These are phyloP conservation scores for Lasiodiplodia sp. DNA, from an alignment of 2,329 filamentous ascomycete genomes.

Conservation along the genomic window DNA sequence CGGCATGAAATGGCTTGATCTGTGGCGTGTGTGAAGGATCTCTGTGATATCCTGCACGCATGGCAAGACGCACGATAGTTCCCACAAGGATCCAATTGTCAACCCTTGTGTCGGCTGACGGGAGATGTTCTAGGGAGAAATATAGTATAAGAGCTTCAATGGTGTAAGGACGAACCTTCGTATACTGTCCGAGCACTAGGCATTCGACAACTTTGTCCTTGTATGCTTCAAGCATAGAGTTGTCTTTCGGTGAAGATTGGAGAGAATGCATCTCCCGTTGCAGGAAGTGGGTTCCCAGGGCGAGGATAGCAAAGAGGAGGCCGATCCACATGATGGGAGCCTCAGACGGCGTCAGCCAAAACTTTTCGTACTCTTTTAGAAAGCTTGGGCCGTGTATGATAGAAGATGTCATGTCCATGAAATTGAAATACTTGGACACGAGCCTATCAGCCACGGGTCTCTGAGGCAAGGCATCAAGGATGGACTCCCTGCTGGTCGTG, in stretches of 20 bases:
- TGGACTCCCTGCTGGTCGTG: neutral
- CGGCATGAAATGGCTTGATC: too few relatives aligned
- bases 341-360: constrained; percentile 51
- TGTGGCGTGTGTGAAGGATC: too few relatives aligned
- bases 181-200: constrained; percentile 5
- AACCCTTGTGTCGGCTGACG: too few relatives aligned
- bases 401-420: constrained; percentile 1
- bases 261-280: neutral
- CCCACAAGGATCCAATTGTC: too few relatives aligned
- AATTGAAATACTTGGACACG: constrained; percentile 5
- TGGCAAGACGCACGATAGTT: too few relatives aligned
- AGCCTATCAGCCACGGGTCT: neutral
- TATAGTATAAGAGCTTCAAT: too few relatives aligned
- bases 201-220: constrained; percentile 28
- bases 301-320: constrained; percentile 52
- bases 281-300: constrained; percentile 20
- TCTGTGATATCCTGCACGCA: too few relatives aligned
- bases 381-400: constrained; percentile 30
- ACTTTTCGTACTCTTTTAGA: constrained; percentile 47
- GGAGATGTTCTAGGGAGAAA: too few relatives aligned
- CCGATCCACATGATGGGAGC: constrained; percentile 54
- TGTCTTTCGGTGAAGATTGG: constrained; percentile 37
- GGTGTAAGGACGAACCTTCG: neutral
- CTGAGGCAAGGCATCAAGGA: neutral
- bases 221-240: constrained; percentile 34